These are phyloP conservation scores for Penicillium sp. DNA, from an alignment of 2,329 filamentous ascomycete species.

Conservation along the genomic window DNA sequence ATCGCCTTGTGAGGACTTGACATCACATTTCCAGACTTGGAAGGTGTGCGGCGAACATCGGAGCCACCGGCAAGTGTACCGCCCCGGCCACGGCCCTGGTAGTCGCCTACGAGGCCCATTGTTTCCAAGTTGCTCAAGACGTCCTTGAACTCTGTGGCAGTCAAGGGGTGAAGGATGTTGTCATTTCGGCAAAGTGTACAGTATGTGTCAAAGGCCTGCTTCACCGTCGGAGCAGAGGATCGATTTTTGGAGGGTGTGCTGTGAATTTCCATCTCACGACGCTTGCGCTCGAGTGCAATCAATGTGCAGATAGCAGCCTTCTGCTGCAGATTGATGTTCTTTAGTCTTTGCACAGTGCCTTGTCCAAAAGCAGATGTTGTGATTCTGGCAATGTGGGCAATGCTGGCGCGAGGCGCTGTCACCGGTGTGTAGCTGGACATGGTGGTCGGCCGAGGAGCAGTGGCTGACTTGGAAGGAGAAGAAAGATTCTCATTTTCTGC, in stretches of 20 bases:
- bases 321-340: constrained; percentile 89
- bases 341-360: constrained; percentile 79
- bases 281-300: constrained; percentile 76
- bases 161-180: constrained; percentile 84
- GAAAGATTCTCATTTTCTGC: constrained; percentile 79
- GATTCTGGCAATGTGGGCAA: constrained; percentile 87
- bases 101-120: constrained; percentile 71
- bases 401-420: constrained; percentile 83
- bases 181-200: constrained; percentile 79
- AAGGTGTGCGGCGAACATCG: constrained; percentile 64
- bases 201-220: constrained; percentile 82
- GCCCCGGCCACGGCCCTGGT: constrained; percentile 70
- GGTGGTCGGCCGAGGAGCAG: constrained; percentile 40
- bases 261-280: constrained; percentile 48
- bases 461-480: constrained; percentile 43
- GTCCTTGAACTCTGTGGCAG: constrained; percentile 89
- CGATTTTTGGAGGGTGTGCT: constrained; percentile 62
- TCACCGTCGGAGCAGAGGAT: constrained; percentile 71
- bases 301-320: constrained; percentile 91
- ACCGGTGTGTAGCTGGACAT: constrained; percentile 64
- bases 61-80: constrained; percentile 52
- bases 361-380: constrained; percentile 89
- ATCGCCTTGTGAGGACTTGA: constrained; percentile 52
- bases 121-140: constrained; percentile 89
- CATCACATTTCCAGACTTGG: constrained; percentile 63